These are phyloP conservation scores for Rhynchospora tenuis DNA, from an alignment of 176 grass and related monocot species.

Conservation along the genomic window DNA sequence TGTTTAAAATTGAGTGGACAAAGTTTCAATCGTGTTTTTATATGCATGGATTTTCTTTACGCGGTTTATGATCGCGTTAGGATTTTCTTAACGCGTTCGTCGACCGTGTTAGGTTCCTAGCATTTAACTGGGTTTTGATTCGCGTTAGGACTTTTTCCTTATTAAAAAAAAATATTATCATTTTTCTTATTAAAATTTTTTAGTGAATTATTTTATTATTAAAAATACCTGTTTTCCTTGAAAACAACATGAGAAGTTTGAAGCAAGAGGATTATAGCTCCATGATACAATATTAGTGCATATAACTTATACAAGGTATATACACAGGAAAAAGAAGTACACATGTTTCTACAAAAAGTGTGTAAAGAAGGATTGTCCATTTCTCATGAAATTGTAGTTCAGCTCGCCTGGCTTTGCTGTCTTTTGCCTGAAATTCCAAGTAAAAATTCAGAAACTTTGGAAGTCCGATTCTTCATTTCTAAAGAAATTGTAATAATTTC, in stretches of 20 bases:
- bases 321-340: slow-evolving; percentile 2
- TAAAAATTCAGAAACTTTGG: background rate
- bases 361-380: slow-evolving; percentile 54
- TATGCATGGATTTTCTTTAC: too few species aligned
- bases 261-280: background rate
- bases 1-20: too few species aligned
- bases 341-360: slow-evolving; percentile 27
- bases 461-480: background rate
- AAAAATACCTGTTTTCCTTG: background rate
- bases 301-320: background rate
- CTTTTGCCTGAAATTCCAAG: slow-evolving; percentile 43
- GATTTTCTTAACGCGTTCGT: too few species aligned
- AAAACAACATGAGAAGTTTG: background rate
- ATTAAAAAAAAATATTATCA: too few species aligned
- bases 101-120: too few species aligned
- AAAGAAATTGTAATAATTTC: background rate
- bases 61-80: too few species aligned
- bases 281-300: background rate
- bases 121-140: too few species aligned
- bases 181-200: too few species aligned
- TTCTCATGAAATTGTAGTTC: slow-evolving; percentile 60
- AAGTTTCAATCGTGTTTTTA: too few species aligned
- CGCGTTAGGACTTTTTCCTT: too few species aligned
- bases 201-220: too few species aligned
- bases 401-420: slow-evolving; percentile 46